Conservation (phyloP, 768 basidiomycete species). For the Neoboletus subvelutipes region DNA sequence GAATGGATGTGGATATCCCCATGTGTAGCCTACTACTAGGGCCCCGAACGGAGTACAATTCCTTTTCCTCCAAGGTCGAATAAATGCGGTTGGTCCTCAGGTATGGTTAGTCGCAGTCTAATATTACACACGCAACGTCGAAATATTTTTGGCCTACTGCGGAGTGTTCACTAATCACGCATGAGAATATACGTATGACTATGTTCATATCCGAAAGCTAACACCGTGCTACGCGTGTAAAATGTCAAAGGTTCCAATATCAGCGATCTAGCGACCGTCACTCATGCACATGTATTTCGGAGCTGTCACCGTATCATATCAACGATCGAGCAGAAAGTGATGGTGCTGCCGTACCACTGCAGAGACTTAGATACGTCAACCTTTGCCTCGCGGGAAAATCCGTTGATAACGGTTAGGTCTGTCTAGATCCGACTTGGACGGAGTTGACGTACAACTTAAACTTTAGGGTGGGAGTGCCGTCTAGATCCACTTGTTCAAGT, state of each 20-base stretch:
- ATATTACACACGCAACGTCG: neutral
- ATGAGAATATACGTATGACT: neutral
- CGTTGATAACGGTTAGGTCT: neutral
- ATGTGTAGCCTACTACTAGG: neutral
- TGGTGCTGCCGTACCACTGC: neutral
- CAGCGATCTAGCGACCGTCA: neutral
- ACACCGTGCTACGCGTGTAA: neutral
- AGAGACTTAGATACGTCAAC: neutral
- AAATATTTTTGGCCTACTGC: neutral
- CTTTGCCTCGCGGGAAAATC: neutral
- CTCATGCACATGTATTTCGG: neutral
- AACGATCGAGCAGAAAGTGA: neutral
- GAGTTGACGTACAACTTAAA: neutral
- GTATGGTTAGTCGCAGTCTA: too few relatives aligned
- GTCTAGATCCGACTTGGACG: neutral
- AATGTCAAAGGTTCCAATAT: neutral
- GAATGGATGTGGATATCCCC: neutral
- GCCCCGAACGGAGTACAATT: neutral
- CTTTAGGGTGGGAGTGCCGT: neutral
- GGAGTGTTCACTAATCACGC: neutral
- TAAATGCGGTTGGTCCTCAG: neutral
- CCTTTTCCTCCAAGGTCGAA: neutral
- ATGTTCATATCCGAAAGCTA: slow-evolving; percentile 8
- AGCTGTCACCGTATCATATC: neutral
- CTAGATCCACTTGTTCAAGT: too few relatives aligned